Evolutionary conservation across 495 filamentous ascomycete genomes (phyloP).

Genomic region (Aspergillus steynii): DNA sequence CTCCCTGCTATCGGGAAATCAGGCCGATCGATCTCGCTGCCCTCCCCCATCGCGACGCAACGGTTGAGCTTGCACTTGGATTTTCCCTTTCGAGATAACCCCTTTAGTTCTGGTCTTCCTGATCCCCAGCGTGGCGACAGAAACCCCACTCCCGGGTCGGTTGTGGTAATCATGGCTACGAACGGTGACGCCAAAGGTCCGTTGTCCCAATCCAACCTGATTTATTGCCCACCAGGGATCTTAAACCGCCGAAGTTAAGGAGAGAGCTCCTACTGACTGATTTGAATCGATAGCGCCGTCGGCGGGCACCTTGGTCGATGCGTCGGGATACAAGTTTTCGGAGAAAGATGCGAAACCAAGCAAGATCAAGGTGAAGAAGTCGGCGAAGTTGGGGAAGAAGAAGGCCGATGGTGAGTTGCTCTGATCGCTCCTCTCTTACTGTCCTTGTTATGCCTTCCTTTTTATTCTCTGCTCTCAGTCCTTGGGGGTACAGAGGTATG

Average conservation of each 20-base stretch:
- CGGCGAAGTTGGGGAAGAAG: constrained; percentile 55
- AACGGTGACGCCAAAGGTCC: constrained; percentile 43
- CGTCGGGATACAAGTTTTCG: constrained; percentile 50
- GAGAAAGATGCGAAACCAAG: constrained; percentile 64
- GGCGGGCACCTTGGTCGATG: constrained; percentile 48
- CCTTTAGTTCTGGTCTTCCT: neutral
- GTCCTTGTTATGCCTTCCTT: constrained; percentile 4
- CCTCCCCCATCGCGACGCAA: neutral
- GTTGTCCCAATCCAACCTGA: constrained; percentile 8
- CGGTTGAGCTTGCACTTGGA: neutral
- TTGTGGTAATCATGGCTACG: constrained; percentile 36
- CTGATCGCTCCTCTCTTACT: constrained; percentile 2
- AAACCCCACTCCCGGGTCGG: neutral
- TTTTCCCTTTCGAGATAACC: neutral
- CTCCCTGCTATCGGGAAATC: constrained; percentile 4
- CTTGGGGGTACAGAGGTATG: neutral
- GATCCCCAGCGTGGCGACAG: neutral
- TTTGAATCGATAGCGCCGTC: constrained; percentile 15
- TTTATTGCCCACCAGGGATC: neutral
- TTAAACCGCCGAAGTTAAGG: neutral
- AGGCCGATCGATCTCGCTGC: constrained; percentile 4
- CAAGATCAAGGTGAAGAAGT: constrained; percentile 70
- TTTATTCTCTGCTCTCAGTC: constrained; percentile 8
- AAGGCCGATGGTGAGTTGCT: constrained; percentile 52
- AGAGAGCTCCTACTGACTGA: neutral